Evolutionary conservation across 164 flowering plant genomes (phyloP).

Genomic region (Dillenia turbinata): DNA sequence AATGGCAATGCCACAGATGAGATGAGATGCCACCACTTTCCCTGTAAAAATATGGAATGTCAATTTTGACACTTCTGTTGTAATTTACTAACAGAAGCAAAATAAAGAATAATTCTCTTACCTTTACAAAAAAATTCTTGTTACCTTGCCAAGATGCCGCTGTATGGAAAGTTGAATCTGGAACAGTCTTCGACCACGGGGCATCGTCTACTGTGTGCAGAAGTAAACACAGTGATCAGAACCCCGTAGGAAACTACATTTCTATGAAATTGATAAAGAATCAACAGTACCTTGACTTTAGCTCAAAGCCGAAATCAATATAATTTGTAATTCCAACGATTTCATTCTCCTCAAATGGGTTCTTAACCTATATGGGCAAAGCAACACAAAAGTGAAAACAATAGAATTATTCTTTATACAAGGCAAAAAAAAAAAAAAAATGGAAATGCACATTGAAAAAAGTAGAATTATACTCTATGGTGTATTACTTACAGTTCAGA

Average conservation of each 20-base stretch:
- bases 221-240: neutral
- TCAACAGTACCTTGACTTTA: conserved; percentile 64
- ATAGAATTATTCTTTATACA: neutral
- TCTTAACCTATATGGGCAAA: conserved; percentile 64
- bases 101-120: conserved; percentile 10
- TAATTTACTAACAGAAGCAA: too few relatives aligned
- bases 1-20: conserved; percentile 79
- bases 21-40: conserved; percentile 74
- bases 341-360: conserved; percentile 76
- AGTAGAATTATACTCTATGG: conserved; percentile 1
- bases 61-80: too few relatives aligned
- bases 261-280: neutral
- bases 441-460: neutral
- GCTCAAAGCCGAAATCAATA: conserved; percentile 91
- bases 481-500: conserved; percentile 69
- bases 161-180: conserved; percentile 74
- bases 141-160: conserved; percentile 99
- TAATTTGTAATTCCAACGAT: conserved; percentile 92
- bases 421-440: conserved; percentile 4
- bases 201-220: conserved; percentile 61
- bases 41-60: conserved; percentile 37
- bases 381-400: neutral
- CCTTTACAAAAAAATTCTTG: conserved; percentile 89
- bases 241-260: neutral
- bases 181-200: conserved; percentile 30